Base-by-base conservation (phyloP, 129 eudicot genomes). In the Calendula officinalis region DNA sequence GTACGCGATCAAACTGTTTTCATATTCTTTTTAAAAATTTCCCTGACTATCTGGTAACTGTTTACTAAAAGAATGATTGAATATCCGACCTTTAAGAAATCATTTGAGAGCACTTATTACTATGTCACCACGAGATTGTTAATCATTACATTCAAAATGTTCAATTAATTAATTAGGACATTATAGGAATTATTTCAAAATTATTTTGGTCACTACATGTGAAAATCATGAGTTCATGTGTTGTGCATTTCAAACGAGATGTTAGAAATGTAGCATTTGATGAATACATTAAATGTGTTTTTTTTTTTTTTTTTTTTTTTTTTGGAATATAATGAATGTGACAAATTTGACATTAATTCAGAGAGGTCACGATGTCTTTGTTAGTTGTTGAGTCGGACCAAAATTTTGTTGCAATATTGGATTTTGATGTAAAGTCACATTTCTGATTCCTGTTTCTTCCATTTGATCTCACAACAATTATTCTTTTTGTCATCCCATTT, bases 241-340 rank as follows among this genome's bases (percentile, higher is more conserved):
- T 71, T 13, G 63, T 44, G 55, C 65, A 54, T 62, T 48, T 52
- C 14, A 60, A 58, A 56, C 39, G 42, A 47, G 40, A 70, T 62
- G 47, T 51, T 50, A 38, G 60, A 50, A 64, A n/a, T 47, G 3
- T 36, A 51, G 38, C 11, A 35, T 52, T 41, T 15, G n/a, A 27
- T 13, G 75, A 5, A 60, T 27, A 50, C 41, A 54, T 11, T 32
- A 71, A 62, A 53, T 55, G 17, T 17, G n/a, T n/a, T n/a, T n/a
- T n/a, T n/a, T n/a, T n/a, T n/a, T n/a, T n/a, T n/a, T n/a, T n/a
- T n/a, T n/a, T n/a, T n/a, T n/a, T n/a, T 17, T 17, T 45, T 10
- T 36, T 22, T 55, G 51, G 66, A 64, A 72, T 72, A 44, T 64
- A 44, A 54, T 64, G 56, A 72, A 64, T 47, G 50, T 63, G 75